Evolutionary conservation across 108 stramenopile species (phyloP).

Genomic region (Epithemia pelagica): DNA sequence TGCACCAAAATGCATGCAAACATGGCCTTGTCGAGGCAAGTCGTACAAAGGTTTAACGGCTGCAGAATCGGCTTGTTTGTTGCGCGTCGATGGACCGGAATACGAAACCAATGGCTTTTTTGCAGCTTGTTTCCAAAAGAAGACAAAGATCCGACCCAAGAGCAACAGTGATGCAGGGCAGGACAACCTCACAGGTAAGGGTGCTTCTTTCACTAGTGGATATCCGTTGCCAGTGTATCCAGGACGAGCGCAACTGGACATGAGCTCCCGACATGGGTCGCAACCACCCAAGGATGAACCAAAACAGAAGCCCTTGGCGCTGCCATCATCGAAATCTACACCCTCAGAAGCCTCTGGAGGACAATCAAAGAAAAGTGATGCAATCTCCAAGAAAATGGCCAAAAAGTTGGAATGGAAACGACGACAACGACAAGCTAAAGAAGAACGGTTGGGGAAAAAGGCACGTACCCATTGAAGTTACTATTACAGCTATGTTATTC

Average conservation of each 20-base stretch:
- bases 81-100: conserved; percentile 78
- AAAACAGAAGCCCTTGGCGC: conserved; percentile 13
- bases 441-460: conserved; percentile 37
- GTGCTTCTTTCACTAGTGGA: too few relatives aligned
- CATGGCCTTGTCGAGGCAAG: conserved; percentile 84
- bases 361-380: too few relatives aligned
- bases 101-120: conserved; percentile 98
- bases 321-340: conserved; percentile 3
- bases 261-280: not conserved
- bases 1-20: conserved; percentile 61
- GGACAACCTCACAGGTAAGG: too few relatives aligned
- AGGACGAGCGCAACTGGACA: conserved; percentile 7
- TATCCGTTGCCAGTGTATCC: not conserved
- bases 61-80: conserved; percentile 52
- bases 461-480: not conserved
- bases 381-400: conserved; percentile 53
- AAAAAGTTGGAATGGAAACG: conserved; percentile 82
- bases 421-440: conserved; percentile 55
- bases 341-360: too few relatives aligned
- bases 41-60: conserved; percentile 29
- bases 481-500: too few relatives aligned
- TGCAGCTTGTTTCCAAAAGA: conserved; percentile 86
- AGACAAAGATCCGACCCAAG: too few relatives aligned
- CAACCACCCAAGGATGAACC: conserved; percentile 12
- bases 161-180: too few relatives aligned